Conservation (phyloP, 2,329 filamentous ascomycete genomes). For the Cladobotryum mycophilum region DNA sequence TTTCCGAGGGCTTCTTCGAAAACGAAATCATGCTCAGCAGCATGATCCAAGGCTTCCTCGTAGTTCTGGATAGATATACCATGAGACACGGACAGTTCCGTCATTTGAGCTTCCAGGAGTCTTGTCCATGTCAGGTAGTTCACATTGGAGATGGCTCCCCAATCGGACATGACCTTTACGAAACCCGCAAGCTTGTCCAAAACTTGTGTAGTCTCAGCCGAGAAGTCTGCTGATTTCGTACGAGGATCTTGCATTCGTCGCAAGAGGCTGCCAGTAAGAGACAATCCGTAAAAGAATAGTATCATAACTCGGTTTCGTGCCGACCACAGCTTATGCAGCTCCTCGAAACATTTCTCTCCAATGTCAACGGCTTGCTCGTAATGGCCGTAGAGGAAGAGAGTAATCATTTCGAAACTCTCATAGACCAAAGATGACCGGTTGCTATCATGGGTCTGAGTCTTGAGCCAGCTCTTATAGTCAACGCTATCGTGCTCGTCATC, state of each 20-base stretch:
- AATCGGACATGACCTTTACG: conserved; percentile 56
- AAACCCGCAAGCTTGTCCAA: conserved; percentile 48
- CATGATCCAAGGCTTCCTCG: conserved; percentile 66
- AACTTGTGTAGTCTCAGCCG: conserved; percentile 39
- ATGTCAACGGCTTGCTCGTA: conserved; percentile 54
- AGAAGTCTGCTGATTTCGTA: conserved; percentile 35
- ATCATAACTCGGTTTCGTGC: conserved; percentile 51
- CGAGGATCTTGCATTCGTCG: conserved; percentile 44
- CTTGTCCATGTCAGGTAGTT: conserved; percentile 68
- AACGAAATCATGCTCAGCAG: conserved; percentile 57
- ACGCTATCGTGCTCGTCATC: conserved; percentile 59
- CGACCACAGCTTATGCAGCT: conserved; percentile 50
- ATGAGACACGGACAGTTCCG: conserved; percentile 54
- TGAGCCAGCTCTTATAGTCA: conserved; percentile 54
- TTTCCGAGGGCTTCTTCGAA: conserved; percentile 69
- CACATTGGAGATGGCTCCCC: conserved; percentile 57
- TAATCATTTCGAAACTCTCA: conserved; percentile 58
- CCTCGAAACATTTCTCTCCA: conserved; percentile 43
- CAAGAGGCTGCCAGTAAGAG: conserved; percentile 47
- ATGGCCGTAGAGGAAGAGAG: conserved; percentile 57
- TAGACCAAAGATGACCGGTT: conserved; percentile 63
- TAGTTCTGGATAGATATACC: conserved; percentile 57
- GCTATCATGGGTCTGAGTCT: conserved; percentile 47
- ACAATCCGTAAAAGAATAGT: conserved; percentile 54
- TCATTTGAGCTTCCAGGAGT: conserved; percentile 61